phyloP scores from a whole-genome alignment of 2,329 filamentous ascomycete species.

The Hymenoscyphus albidus region DNA sequence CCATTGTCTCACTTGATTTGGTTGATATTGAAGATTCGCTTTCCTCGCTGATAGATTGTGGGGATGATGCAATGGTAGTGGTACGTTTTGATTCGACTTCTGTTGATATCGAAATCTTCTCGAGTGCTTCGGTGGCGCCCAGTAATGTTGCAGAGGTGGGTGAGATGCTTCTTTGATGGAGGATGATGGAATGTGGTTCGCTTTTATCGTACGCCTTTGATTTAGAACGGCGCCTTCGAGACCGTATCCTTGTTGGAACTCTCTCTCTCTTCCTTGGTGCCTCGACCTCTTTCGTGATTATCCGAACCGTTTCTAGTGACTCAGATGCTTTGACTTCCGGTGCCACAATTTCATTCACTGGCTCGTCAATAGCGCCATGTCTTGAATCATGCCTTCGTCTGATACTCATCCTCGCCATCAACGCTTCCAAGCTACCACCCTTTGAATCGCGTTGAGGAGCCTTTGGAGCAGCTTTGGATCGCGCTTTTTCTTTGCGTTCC shows the following conservation, averaged over 20 bases:
- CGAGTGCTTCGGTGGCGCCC: constrained; percentile 18
- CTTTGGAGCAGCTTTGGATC: constrained; percentile 16
- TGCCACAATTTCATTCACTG: constrained; percentile 16
- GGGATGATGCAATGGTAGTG: neutral
- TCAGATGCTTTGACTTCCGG: constrained; percentile 17
- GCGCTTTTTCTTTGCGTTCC: constrained; percentile 23
- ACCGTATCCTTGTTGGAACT: constrained; percentile 32
- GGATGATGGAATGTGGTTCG: neutral
- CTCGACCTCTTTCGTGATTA: constrained; percentile 11
- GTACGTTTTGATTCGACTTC: neutral
- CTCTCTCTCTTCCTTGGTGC: constrained; percentile 26
- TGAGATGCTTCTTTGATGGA: constrained; percentile 13
- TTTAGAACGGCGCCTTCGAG: constrained; percentile 28
- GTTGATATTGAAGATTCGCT: neutral
- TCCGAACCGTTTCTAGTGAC: constrained; percentile 21
- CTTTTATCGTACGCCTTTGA: constrained; percentile 15
- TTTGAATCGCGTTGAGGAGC: constrained; percentile 4
- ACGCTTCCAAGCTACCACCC: constrained; percentile 23
- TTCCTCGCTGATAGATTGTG: neutral
- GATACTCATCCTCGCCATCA: constrained; percentile 30
- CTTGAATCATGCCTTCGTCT: constrained; percentile 2
- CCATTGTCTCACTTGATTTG: constrained; percentile 3
- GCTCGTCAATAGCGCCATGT: constrained; percentile 1
- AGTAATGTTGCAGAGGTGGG: constrained; percentile 18
- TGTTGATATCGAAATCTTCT: constrained; percentile 5